phyloP scores from a whole-genome alignment of 192 early-diverging fungal genomes.

The Geranomyces michiganensis region DNA sequence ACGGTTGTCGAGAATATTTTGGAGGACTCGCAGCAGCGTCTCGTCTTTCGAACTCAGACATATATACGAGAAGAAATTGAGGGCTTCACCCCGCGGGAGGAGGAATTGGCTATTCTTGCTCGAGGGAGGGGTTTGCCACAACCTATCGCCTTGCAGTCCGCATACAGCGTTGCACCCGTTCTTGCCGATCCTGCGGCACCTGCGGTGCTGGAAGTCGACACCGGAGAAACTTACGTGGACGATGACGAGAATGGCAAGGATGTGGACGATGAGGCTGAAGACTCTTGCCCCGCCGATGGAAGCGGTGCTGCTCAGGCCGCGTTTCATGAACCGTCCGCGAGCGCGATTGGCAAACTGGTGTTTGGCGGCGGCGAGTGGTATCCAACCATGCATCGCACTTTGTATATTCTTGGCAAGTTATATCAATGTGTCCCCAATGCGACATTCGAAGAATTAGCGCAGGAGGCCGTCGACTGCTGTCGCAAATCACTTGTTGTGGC shows the following conservation, averaged over 20 bases:
- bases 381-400: conserved; percentile 77
- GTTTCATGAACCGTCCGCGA: conserved; percentile 29
- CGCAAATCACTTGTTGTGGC: conserved; percentile 58
- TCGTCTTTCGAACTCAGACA: conserved; percentile 84
- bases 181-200: conserved; percentile 21
- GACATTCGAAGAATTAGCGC: conserved; percentile 86
- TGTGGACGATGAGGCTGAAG: conserved; percentile 12
- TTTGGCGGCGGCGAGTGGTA: conserved; percentile 76
- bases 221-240: not conserved
- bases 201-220: conserved; percentile 25
- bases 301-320: not conserved
- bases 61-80: conserved; percentile 81
- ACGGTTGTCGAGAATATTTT: conserved; percentile 79
- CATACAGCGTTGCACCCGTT: conserved; percentile 33
- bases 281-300: not conserved
- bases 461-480: conserved; percentile 80
- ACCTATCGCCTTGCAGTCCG: conserved; percentile 28
- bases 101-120: conserved; percentile 64
- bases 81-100: conserved; percentile 69
- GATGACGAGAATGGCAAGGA: conserved; percentile 11
- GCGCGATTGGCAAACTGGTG: conserved; percentile 43
- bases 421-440: conserved; percentile 70
- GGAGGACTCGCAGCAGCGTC: conserved; percentile 84
- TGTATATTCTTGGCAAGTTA: conserved; percentile 80
- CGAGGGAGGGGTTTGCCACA: conserved; percentile 44